Evolutionary conservation across 1,284 basidiomycete species (phyloP).

Genomic region (Microbotryum intermedium): DNA sequence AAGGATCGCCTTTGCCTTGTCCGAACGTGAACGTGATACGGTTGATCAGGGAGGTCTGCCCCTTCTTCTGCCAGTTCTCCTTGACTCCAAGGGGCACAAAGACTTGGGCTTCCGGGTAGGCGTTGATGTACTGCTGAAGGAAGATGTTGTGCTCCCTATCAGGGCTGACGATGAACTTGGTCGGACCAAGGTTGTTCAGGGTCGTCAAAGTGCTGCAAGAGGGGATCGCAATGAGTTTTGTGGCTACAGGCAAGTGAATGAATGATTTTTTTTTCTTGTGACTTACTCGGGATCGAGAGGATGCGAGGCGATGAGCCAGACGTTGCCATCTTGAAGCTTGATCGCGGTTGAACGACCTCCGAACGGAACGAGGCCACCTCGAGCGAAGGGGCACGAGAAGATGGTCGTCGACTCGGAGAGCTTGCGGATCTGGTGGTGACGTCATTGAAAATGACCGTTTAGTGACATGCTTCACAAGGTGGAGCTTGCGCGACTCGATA

Average conservation of each 20-base stretch:
- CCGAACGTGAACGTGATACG: conserved; percentile 9
- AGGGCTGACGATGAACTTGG: neutral
- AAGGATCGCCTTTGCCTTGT: conserved; percentile 26
- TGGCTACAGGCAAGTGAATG: too few relatives aligned
- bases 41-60: conserved; percentile 15
- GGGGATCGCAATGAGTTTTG: too few relatives aligned
- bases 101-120: conserved; percentile 30
- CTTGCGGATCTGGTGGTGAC: conserved; percentile 30
- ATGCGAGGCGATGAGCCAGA: conserved; percentile 81
- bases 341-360: conserved; percentile 56
- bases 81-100: conserved; percentile 23
- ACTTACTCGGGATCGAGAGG: conserved; percentile 66
- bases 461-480: neutral
- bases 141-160: conserved; percentile 25
- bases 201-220: neutral
- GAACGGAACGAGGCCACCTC: conserved; percentile 38
- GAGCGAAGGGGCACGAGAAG: conserved; percentile 38
- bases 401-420: conserved; percentile 30
- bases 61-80: conserved; percentile 22
- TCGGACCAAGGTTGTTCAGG: neutral
- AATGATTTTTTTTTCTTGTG: conserved; percentile 51
- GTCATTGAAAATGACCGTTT: too few relatives aligned
- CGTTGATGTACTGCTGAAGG: conserved; percentile 11
- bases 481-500: neutral
- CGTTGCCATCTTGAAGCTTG: conserved; percentile 57